phyloP scores from a whole-genome alignment of 108 stramenopile species.

The Cyclotella cryptica region DNA sequence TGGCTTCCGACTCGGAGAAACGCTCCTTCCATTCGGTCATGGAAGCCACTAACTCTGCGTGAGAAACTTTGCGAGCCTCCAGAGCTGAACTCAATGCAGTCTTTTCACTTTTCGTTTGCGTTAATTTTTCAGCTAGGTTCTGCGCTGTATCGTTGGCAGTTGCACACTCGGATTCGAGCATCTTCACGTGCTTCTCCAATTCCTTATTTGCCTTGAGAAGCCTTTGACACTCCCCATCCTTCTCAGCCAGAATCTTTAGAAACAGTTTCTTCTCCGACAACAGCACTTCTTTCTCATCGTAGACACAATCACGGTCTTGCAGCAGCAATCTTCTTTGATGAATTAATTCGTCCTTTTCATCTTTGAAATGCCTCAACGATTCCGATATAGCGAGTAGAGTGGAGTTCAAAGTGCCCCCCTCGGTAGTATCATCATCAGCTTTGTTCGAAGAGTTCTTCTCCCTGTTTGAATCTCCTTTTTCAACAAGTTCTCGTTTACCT shows the following conservation, averaged over 20 bases:
- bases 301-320: slow-evolving; percentile 4
- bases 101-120: background rate
- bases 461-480: background rate
- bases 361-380: background rate
- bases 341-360: slow-evolving; percentile 11
- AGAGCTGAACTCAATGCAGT: background rate
- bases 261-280: background rate
- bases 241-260: background rate
- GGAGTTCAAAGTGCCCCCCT: slow-evolving; percentile 2
- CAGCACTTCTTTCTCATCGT: background rate
- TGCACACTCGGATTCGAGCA: background rate
- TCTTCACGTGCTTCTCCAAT: background rate
- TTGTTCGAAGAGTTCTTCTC: background rate
- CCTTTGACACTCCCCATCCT: slow-evolving; percentile 1
- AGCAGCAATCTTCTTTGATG: background rate
- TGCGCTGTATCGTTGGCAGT: background rate
- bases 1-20: slow-evolving; percentile 4
- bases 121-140: background rate
- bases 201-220: background rate
- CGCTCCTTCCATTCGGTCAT: background rate
- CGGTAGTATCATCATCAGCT: background rate
- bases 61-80: background rate
- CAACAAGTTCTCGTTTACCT: too few species aligned
- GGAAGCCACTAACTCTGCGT: background rate
- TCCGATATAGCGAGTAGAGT: background rate